A percentile compares a stretch with the other conserved stretches of the same genome.
These are phyloP conservation scores for Penicillium sumatraense DNA, from an alignment of 2,329 filamentous ascomycete genomes.

Conservation along the genomic window DNA sequence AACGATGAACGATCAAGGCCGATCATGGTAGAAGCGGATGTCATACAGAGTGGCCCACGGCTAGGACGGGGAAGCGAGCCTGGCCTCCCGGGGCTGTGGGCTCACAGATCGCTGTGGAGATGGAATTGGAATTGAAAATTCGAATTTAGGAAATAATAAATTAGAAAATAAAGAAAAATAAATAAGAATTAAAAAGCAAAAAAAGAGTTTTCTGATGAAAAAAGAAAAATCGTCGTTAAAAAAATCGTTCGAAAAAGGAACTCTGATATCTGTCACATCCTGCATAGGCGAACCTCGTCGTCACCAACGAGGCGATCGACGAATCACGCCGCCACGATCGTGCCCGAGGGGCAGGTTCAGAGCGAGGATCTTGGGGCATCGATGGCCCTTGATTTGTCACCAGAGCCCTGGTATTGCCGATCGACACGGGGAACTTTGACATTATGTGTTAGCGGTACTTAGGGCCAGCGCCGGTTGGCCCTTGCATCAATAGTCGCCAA, in stretches of 20 bases:
- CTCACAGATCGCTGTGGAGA: slow-evolving; percentile 10
- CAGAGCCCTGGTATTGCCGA: slow-evolving; percentile 28
- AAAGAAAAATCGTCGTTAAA: neutral
- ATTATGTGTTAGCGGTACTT: slow-evolving; percentile 4
- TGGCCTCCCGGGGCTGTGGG: slow-evolving; percentile 22
- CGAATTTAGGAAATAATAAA: neutral
- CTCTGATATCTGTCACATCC: slow-evolving; percentile 40
- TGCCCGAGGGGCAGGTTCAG: slow-evolving; percentile 24
- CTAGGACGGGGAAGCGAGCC: slow-evolving; percentile 26
- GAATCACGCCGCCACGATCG: slow-evolving; percentile 34
- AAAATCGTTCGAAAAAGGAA: neutral
- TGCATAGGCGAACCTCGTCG: slow-evolving; percentile 27
- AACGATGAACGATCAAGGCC: slow-evolving; percentile 25
- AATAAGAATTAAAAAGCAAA: neutral
- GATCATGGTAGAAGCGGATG: slow-evolving; percentile 31
- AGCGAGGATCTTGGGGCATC: slow-evolving; percentile 29
- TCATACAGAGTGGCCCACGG: slow-evolving; percentile 31
- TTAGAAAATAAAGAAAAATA: slow-evolving; percentile 9
- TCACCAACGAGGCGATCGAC: slow-evolving; percentile 28
- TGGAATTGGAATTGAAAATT: slow-evolving; percentile 4
- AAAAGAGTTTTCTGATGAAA: neutral
- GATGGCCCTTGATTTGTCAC: slow-evolving; percentile 43
- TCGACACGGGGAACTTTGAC: slow-evolving; percentile 35
- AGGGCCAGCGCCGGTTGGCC: slow-evolving; percentile 30
- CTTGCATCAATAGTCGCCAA: slow-evolving; percentile 44